Evolutionary conservation across 495 filamentous ascomycete genomes (phyloP).

Genomic region (Xylaria flabelliformis): DNA sequence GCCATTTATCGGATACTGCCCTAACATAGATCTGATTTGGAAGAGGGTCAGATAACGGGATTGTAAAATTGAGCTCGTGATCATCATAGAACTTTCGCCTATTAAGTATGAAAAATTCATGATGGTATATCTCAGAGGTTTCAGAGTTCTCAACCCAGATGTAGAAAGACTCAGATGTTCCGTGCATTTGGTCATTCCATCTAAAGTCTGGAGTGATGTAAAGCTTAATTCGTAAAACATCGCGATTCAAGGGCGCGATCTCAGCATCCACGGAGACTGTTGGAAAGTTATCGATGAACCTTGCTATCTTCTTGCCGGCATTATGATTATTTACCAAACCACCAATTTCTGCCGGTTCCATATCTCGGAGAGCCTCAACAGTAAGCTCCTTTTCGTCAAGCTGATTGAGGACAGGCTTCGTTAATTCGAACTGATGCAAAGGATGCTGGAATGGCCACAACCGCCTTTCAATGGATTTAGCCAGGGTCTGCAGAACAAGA

Average conservation of each 20-base stretch:
- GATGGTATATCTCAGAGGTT: conserved; percentile 96
- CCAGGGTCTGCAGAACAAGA: conserved; percentile 82
- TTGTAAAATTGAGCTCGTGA: conserved; percentile 97
- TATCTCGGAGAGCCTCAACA: conserved; percentile 84
- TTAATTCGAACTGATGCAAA: conserved; percentile 91
- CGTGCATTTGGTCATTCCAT: conserved; percentile 97
- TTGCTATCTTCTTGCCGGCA: conserved; percentile 82
- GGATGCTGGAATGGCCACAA: conserved; percentile 96
- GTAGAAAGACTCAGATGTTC: conserved; percentile 94
- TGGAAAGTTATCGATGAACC: conserved; percentile 87
- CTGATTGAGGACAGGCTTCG: conserved; percentile 79
- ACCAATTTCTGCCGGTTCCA: conserved; percentile 91
- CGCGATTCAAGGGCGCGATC: conserved; percentile 93
- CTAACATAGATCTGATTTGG: conserved; percentile 96
- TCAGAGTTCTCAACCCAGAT: conserved; percentile 99
- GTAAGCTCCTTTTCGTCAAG: conserved; percentile 78
- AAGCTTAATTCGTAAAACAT: conserved; percentile 88
- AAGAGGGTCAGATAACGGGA: conserved; percentile 89
- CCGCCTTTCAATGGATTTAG: conserved; percentile 95
- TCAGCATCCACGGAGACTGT: conserved; percentile 88
- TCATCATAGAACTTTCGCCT: conserved; percentile 89
- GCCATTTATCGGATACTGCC: conserved; percentile 92
- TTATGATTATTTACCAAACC: conserved; percentile 86
- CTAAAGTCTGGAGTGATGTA: conserved; percentile 86
- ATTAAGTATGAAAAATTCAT: conserved; percentile 93